Evolutionary conservation across 1,284 basidiomycete species (phyloP), one percentile per base, ranked within the genome.

Genomic region (Inonotus hispidus): DNA sequence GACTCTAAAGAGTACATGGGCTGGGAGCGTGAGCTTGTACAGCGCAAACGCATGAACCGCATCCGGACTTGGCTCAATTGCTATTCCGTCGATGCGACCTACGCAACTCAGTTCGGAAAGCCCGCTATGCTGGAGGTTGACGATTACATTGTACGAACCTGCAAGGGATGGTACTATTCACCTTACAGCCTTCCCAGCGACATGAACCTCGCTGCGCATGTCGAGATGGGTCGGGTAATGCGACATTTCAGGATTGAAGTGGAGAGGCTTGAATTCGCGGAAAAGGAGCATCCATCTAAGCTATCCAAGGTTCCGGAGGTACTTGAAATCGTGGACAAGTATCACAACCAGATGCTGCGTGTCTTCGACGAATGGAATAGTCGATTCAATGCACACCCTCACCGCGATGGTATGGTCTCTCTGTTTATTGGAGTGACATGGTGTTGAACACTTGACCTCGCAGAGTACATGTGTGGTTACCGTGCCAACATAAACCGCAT

Each of bases 21-120:
- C 38, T 43, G n/a, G 16, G 39, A 62, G 32, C 25, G 19, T 16
- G 63, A 61, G 29, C 45, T 60, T 27, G 23, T 32, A 13, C 75
- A 76, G 61, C 74, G 76, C 23, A 76, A 81, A 67, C 70, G 69
- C 14, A 66, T 82, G 21, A 82, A 83, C 66, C 76, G 84, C 50
- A 81, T 79, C 16, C 74, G 86, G 59, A 87, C 85, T 7, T 88
- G 86, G 86, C 75, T 87, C 55, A 82, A 82, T 67, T 85, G 83
- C 70, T 87, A 82, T 66, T 82, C 81, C 63, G 77, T 84, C 43
- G 87, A 88, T 68, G 79, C 79, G 10, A 82, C 79, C n/a, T 79
- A 82, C 67, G 79, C 83, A 21, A 82, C 83, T 25, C 84, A 87
- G 68, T 85, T 83, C 69, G 86, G 85, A 23, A 86, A 85, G 67